A percentile compares a stretch with the other conserved stretches of the same genome.
Evolutionary conservation across 202 grass and related monocot species (phyloP).

Genomic region (Dendrocalamus latiflorus): DNA sequence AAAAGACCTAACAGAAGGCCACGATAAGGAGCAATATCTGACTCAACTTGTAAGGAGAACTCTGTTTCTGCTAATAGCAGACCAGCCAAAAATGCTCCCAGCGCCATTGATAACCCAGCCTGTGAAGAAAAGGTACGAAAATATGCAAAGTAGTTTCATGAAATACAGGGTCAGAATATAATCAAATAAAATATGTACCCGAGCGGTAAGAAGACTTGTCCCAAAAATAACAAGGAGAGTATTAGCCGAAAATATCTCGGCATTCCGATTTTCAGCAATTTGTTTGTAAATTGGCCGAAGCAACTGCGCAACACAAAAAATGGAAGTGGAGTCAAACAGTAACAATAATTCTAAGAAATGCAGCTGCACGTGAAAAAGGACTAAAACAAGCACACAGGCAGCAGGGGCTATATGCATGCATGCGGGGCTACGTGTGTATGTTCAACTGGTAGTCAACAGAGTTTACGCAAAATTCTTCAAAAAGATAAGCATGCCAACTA

Average conservation of each 20-base stretch:
- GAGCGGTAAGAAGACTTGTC: slow-evolving; percentile 96
- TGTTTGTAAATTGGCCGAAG: slow-evolving; percentile 97
- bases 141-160: slow-evolving; percentile 16
- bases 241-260: slow-evolving; percentile 99
- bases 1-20: slow-evolving; percentile 95
- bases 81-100: slow-evolving; percentile 98
- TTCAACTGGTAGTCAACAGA: neutral
- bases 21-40: slow-evolving; percentile 98
- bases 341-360: slow-evolving; percentile 30
- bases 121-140: slow-evolving; percentile 31
- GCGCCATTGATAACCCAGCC: slow-evolving; percentile 97
- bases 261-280: slow-evolving; percentile 99
- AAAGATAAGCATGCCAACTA: slow-evolving; percentile 4
- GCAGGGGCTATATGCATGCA: neutral
- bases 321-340: neutral
- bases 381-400: neutral
- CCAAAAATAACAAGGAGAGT: slow-evolving; percentile 99
- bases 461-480: neutral
- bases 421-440: neutral
- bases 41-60: slow-evolving; percentile 99
- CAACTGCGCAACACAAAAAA: slow-evolving; percentile 58
- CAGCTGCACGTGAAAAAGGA: slow-evolving; percentile 9
- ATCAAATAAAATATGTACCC: slow-evolving; percentile 48
- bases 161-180: slow-evolving; percentile 16
- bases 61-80: slow-evolving; percentile 96